phyloP scores from a whole-genome alignment of 2,329 filamentous ascomycete species.

The Trichoderma polysporum region DNA sequence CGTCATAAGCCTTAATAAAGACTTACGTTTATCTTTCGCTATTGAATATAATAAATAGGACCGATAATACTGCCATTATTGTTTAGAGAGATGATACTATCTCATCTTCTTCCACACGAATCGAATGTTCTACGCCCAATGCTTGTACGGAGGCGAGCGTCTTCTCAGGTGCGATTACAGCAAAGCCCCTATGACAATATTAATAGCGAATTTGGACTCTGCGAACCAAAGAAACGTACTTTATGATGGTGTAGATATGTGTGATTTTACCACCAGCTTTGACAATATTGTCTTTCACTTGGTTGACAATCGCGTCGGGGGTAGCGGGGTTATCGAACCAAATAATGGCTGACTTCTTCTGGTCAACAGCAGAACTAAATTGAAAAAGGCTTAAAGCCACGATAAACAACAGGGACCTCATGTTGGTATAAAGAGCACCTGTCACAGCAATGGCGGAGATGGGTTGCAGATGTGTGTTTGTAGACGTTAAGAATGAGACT shows the following conservation, averaged over 20 bases:
- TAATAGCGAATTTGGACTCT: neutral
- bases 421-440: constrained; percentile 39
- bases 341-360: constrained; percentile 73
- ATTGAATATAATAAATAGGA: neutral
- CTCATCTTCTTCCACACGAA: constrained; percentile 72
- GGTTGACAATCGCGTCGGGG: constrained; percentile 63
- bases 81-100: constrained; percentile 51
- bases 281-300: constrained; percentile 70
- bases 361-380: constrained; percentile 61
- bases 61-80: neutral
- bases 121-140: constrained; percentile 50
- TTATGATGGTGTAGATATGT: constrained; percentile 69
- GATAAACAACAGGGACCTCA: constrained; percentile 62
- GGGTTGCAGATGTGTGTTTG: neutral
- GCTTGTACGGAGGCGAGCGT: constrained; percentile 66
- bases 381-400: constrained; percentile 58
- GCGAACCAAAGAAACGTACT: constrained; percentile 45
- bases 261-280: constrained; percentile 74
- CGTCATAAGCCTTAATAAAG: neutral
- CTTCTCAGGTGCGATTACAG: constrained; percentile 68
- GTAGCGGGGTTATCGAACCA: constrained; percentile 68
- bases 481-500: neutral
- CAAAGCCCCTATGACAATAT: constrained; percentile 65
- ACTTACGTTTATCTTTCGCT: neutral
- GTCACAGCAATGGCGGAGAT: neutral